Percentiles rank a stretch among this genome's conserved stretches.
phyloP scores from a whole-genome alignment of 768 basidiomycete genomes.

The Lactifluus subvellereus region DNA sequence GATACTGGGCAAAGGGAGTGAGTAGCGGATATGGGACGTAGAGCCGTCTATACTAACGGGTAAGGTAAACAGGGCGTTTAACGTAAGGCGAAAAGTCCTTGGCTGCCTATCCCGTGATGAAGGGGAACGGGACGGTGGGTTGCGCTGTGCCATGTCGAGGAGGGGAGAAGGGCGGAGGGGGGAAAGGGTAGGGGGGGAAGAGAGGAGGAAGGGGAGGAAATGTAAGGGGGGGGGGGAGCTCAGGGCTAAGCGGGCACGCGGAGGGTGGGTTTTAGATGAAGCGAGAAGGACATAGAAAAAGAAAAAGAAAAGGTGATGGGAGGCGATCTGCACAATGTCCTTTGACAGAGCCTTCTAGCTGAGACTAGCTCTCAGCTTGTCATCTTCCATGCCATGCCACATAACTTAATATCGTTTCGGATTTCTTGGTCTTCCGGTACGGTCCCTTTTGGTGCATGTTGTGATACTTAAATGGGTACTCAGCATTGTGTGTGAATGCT shows the following conservation, averaged over 20 bases:
- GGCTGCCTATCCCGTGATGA: constrained; percentile 27
- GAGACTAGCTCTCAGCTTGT: constrained; percentile 1
- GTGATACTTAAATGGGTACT: not conserved
- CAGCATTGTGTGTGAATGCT: not conserved
- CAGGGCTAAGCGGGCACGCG: not conserved
- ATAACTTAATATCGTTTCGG: no score
- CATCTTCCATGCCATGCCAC: not conserved
- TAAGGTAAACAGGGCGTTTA: constrained; percentile 34
- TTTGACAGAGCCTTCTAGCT: not conserved
- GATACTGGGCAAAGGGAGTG: constrained; percentile 29
- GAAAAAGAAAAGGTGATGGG: not conserved
- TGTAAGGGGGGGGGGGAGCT: not conserved
- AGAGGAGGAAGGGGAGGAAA: not conserved
- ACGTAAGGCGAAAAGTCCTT: constrained; percentile 32
- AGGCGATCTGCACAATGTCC: constrained; percentile 9
- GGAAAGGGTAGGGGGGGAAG: not conserved
- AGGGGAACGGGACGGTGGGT: not conserved
- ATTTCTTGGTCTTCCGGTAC: not conserved
- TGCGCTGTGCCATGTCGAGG: constrained; percentile 13
- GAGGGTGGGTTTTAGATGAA: constrained; percentile 18
- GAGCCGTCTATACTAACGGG: constrained; percentile 33
- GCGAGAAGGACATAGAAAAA: not conserved
- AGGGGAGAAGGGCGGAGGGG: not conserved
- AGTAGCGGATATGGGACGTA: not conserved
- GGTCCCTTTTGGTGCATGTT: not conserved